These are phyloP conservation scores for Nasturtium officinale DNA, from an alignment of 345 rosid genomes.

Conservation along the genomic window DNA sequence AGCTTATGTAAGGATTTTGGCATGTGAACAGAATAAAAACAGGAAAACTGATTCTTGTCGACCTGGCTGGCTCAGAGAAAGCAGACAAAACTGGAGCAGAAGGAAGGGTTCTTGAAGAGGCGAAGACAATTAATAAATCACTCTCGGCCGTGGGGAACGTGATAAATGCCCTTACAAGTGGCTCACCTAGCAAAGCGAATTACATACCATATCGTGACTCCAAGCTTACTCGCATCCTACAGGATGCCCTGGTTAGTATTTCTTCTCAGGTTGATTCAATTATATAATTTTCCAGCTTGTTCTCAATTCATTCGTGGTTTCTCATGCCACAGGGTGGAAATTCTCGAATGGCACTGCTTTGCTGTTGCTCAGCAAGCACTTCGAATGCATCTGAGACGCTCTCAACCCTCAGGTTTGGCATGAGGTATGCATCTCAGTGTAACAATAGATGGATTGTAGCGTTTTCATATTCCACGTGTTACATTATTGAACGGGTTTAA, in stretches of 20 bases:
- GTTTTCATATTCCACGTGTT: background rate
- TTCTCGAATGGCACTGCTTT: slow-evolving; percentile 76
- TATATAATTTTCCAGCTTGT: background rate
- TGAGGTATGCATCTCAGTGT: slow-evolving; percentile 54
- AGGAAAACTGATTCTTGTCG: slow-evolving; percentile 80
- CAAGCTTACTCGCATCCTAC: slow-evolving; percentile 87
- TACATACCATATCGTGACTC: slow-evolving; percentile 90
- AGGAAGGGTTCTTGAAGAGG: slow-evolving; percentile 92
- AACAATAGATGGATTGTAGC: slow-evolving; percentile 13
- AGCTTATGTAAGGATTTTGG: slow-evolving; percentile 15
- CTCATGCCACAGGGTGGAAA: slow-evolving; percentile 68
- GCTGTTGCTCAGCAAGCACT: slow-evolving; percentile 92
- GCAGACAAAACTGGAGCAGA: slow-evolving; percentile 96
- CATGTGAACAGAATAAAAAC: slow-evolving; percentile 52
- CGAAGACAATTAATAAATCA: slow-evolving; percentile 89
- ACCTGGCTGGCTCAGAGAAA: slow-evolving; percentile 95
- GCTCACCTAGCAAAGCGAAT: slow-evolving; percentile 60
- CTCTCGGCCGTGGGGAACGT: slow-evolving; percentile 90
- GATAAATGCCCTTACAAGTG: slow-evolving; percentile 78
- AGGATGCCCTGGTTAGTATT: slow-evolving; percentile 77
- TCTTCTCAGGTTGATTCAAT: slow-evolving; percentile 18
- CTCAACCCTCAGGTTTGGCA: slow-evolving; percentile 89
- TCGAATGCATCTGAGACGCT: slow-evolving; percentile 80
- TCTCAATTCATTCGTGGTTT: slow-evolving; percentile 17
- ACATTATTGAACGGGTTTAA: background rate